Base-by-base conservation (phyloP, 2,329 filamentous ascomycete genomes). In the Neurospora crassa region DNA sequence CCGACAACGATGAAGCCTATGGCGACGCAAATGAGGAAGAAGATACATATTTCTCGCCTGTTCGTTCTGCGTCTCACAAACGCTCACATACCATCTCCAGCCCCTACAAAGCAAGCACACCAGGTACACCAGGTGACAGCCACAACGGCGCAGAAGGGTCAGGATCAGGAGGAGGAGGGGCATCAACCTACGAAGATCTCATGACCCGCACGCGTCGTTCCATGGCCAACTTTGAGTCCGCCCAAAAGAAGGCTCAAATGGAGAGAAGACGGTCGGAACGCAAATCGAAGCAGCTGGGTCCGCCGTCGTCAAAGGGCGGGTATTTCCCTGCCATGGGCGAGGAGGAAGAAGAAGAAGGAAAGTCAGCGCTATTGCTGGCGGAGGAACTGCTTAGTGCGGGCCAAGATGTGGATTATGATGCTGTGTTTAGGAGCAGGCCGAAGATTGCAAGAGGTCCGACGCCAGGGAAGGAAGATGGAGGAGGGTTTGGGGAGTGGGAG, bases 351-450 rank as follows among this genome's bases (percentile, higher is more conserved):
- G 80, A 87, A 70, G 80, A 76, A 20, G 80, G 76, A 5, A 80
- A 75, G 43, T 78, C 79, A 41, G 78, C 80, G n/a, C 77, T 80
- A 34, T 84, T 89, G 1, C 85, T 92, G 10, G 84, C 87, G 0
- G 91, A 95, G 77, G 87, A 90, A 74, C 81, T 97, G 53, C 89
- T 97, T 71, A 80, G 81, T 59, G 80, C 76, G 40, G 85, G 85
- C 18, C 86, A 90, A 69, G 85, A 85, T n/a, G 86, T 90, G 70
- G 90, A 93, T 74, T 93, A 96, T 72, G 91, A 92, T 72, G 91
- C 90, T 37, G 90, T 97, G 1, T 97, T 97, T 79, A 92, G 90
- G 81, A 94, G 92, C 74, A 82, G 94, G 74, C 94, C 94, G 0
- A 91, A 90, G 79, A 89, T 97, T 75, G 90, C 90, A 74, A 88